Evolutionary conservation across 768 basidiomycete genomes (phyloP).

Genomic region (Amanita pallidorosea): DNA sequence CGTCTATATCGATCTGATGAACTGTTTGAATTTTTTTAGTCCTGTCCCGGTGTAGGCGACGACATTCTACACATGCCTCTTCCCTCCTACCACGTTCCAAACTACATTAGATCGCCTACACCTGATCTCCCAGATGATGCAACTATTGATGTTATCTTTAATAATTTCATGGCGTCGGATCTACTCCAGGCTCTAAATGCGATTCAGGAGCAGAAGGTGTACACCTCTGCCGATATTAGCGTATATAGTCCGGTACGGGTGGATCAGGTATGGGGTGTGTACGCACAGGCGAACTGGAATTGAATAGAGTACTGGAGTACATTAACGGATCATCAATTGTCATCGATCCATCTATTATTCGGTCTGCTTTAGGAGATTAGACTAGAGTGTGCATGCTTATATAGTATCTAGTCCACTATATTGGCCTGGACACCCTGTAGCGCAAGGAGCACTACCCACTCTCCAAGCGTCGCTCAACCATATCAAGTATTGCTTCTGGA

Average conservation of each 20-base stretch:
- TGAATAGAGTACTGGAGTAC: too few species aligned
- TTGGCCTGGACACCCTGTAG: too few species aligned
- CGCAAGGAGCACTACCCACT: too few species aligned
- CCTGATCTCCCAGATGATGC: conserved; percentile 39
- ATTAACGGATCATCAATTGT: too few species aligned
- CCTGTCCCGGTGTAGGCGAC: conserved; percentile 68
- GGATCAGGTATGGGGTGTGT: conserved; percentile 44
- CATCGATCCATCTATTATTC: too few species aligned
- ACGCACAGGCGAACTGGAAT: conserved; percentile 40
- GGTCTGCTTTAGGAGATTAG: too few species aligned
- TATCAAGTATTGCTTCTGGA: too few species aligned
- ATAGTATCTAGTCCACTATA: too few species aligned
- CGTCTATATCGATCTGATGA: neutral
- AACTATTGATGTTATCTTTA: conserved; percentile 65
- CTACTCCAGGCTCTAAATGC: conserved; percentile 45
- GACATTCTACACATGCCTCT: conserved; percentile 57
- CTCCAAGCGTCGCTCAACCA: too few species aligned
- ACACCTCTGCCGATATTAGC: conserved; percentile 37
- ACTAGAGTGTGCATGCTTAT: neutral
- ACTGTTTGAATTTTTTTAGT: conserved; percentile 19
- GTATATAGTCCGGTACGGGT: conserved; percentile 43
- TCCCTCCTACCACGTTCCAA: conserved; percentile 41
- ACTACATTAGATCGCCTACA: conserved; percentile 46
- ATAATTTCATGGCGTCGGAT: conserved; percentile 51
- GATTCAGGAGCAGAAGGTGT: conserved; percentile 38